These are phyloP conservation scores for Aureobasidium sp. DNA, from an alignment of 2,329 filamentous ascomycete genomes.

Conservation along the genomic window DNA sequence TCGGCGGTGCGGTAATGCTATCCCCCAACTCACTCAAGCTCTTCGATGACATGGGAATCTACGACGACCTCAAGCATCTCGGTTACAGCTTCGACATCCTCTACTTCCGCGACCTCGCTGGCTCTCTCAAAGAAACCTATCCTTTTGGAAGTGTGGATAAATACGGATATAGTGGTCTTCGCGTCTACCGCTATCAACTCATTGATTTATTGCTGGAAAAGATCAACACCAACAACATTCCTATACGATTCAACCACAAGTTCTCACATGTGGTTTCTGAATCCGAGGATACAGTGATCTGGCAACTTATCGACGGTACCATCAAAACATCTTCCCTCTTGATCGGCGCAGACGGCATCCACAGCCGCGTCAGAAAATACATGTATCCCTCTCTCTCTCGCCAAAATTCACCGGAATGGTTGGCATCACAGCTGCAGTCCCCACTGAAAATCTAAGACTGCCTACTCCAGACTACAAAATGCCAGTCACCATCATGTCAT, in stretches of 20 bases:
- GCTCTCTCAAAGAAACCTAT: constrained; percentile 17
- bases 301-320: constrained; percentile 14
- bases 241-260: constrained; percentile 40
- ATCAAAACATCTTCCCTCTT: constrained; percentile 15
- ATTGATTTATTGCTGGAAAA: constrained; percentile 40
- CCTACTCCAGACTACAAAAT: constrained; percentile 19
- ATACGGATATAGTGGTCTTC: constrained; percentile 45
- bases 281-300: constrained; percentile 24
- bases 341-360: constrained; percentile 20
- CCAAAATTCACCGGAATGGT: constrained; percentile 19
- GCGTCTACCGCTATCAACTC: constrained; percentile 46
- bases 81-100: constrained; percentile 46
- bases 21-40: constrained; percentile 50
- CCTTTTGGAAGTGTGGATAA: constrained; percentile 24
- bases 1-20: constrained; percentile 46
- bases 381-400: constrained; percentile 14
- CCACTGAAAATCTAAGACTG: constrained; percentile 16
- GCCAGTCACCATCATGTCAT: constrained; percentile 26
- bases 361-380: constrained; percentile 26
- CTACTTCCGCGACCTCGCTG: constrained; percentile 34
- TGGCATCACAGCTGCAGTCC: constrained; percentile 17
- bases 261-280: constrained; percentile 32
- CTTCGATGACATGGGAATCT: constrained; percentile 43
- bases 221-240: constrained; percentile 32
- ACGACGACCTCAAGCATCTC: constrained; percentile 34